Base-by-base conservation (phyloP, 495 filamentous ascomycete species). In the Penicillium maclennaniae region DNA sequence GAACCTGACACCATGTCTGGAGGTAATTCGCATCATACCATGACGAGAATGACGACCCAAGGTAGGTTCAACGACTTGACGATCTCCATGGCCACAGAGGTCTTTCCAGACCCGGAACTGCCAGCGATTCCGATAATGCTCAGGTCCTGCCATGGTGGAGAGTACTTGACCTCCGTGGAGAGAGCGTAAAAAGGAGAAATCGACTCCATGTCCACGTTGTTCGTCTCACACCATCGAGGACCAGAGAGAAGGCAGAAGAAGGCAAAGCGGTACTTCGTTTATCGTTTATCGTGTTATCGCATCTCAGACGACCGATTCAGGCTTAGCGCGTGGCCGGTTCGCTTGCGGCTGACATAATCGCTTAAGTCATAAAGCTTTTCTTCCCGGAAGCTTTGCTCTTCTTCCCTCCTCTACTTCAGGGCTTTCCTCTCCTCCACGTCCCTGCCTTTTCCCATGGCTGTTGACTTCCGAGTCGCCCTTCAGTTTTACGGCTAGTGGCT, bases 21-120 rank as follows among this genome's bases (percentile, higher is more conserved):
- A 36, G 38, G 23, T 14, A 20, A 43, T 47, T 27, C 20, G 21
- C 52, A 58, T 55, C 72, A 65, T 79, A 95, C 91, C 83, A 98
- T 97, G 28, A 91, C 92, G 56, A 98, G 71, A 67, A 98, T 96
- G 26, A 97, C 90, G 34, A 98, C 93, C 93, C 93, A 98, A 40
- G 93, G 93, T 46, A 97, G 74, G 71, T 92, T 96, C 58, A 98
- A 70, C 52, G 88, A 87, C 50, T 78, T 84, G 47, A 97, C 90
- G 58, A 98, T 95, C 44, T 91, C 91, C 55, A 92, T 83, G 20
- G 95, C 91, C 47, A 98, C 74, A 3, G 91, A 95, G n/a, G 92
- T 96, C 75, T 98, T 98, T 37, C 93, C 93, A 23, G 92, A 97
- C 47, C 95, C 95, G 17, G 92, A 97, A 66, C 89, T 93, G 12